phyloP scores from a whole-genome alignment of 768 basidiomycete species.

The Crassisporium funariophilum region DNA sequence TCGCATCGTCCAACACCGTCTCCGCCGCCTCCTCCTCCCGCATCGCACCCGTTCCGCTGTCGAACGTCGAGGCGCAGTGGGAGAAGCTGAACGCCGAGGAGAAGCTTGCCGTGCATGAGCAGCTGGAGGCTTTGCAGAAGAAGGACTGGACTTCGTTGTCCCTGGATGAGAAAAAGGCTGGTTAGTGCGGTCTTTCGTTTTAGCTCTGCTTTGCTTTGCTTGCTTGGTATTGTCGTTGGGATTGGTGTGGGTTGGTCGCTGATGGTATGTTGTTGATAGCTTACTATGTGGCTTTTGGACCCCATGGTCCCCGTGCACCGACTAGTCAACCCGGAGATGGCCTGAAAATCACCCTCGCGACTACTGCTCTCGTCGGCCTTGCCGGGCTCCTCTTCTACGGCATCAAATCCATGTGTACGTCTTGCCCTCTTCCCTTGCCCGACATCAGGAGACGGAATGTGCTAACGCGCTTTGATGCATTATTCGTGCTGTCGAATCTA shows the following conservation, averaged over 20 bases:
- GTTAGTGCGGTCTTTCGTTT: constrained; percentile 52
- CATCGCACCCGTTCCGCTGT: constrained; percentile 62
- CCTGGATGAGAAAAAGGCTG: constrained; percentile 96
- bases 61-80: constrained; percentile 96
- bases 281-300: constrained; percentile 97
- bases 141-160: constrained; percentile 93
- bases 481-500: constrained; percentile 30
- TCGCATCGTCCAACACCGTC: constrained; percentile 36
- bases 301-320: constrained; percentile 91
- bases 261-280: constrained; percentile 49
- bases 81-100: constrained; percentile 66
- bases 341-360: constrained; percentile 67
- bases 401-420: constrained; percentile 64
- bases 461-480: neutral
- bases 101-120: constrained; percentile 77
- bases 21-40: constrained; percentile 22
- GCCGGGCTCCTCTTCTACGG: constrained; percentile 55
- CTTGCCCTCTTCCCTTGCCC: neutral
- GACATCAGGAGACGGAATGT: neutral
- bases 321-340: constrained; percentile 69
- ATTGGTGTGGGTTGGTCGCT: constrained; percentile 3
- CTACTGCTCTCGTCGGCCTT: constrained; percentile 57
- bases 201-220: constrained; percentile 3
- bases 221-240: constrained; percentile 4
- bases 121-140: constrained; percentile 91